Percentiles rank a stretch among this genome's conserved stretches.
Evolutionary conservation across 2,329 filamentous ascomycete genomes (phyloP).

Genomic region (Stromatinia cepivora): DNA sequence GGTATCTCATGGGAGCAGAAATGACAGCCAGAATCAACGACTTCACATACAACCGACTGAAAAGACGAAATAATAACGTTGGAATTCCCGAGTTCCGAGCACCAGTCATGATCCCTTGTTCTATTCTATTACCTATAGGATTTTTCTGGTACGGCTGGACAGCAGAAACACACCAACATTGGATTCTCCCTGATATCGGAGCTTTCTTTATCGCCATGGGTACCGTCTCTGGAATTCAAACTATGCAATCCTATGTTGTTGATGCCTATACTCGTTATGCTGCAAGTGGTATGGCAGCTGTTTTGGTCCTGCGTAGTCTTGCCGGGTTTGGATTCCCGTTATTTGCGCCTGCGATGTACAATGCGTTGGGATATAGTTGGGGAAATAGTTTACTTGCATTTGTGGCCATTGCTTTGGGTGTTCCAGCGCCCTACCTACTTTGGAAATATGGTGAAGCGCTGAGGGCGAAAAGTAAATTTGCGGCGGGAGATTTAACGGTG

Average conservation of each 20-base stretch:
- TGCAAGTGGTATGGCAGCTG: slow-evolving; percentile 45
- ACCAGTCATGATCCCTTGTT: slow-evolving; percentile 57
- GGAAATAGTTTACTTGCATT: slow-evolving; percentile 49
- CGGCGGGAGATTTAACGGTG: slow-evolving; percentile 27
- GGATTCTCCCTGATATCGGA: slow-evolving; percentile 59
- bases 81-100: slow-evolving; percentile 60
- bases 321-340: slow-evolving; percentile 38
- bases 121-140: slow-evolving; percentile 56
- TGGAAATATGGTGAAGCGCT: slow-evolving; percentile 45
- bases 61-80: slow-evolving; percentile 35
- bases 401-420: slow-evolving; percentile 52
- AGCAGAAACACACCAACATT: slow-evolving; percentile 51
- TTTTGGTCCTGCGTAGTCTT: slow-evolving; percentile 33
- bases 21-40: slow-evolving; percentile 39
- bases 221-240: slow-evolving; percentile 42
- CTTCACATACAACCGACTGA: slow-evolving; percentile 35
- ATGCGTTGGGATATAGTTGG: slow-evolving; percentile 48
- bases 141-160: slow-evolving; percentile 60
- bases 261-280: slow-evolving; percentile 47
- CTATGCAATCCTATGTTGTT: slow-evolving; percentile 51
- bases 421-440: slow-evolving; percentile 49
- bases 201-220: slow-evolving; percentile 52
- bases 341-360: slow-evolving; percentile 38
- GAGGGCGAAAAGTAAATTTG: slow-evolving; percentile 47
- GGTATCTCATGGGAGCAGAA: slow-evolving; percentile 43